Base-by-base conservation (phyloP, 305 asterid genomes). In the Plantago lanceolata region DNA sequence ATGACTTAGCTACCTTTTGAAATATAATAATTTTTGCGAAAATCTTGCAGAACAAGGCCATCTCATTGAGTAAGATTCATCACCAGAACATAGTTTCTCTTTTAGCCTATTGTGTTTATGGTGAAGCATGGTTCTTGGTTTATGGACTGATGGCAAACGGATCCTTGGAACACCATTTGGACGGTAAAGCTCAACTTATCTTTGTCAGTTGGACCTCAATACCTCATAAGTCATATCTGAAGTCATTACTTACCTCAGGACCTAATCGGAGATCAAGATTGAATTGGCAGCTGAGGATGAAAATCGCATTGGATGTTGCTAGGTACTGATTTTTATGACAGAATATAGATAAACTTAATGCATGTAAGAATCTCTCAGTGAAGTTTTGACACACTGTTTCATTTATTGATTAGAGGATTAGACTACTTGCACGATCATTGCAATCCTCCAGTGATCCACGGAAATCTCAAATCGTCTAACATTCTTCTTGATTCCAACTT, bases 221-320 rank as follows among this genome's bases (percentile, higher is more conserved):
- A 63, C n/a, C 33, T 43, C 15, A 13, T 19, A 51, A 35, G 21
- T 21, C 40, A 21, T 14, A 20, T 33, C 19, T 52, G n/a, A 8
- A 48, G 47, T 53, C 68, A 28, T 19, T 55, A 28, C 8, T 69
- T 63, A 40, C 68, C 8, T 55, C 73, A 91, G 98, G 89, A 58
- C 80, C 90, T 71, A 75, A 82, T 65, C 79, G 56, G 58, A 83
- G 85, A 78, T 77, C 83, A 49, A 75, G 72, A 59, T 74, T 92
- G 76, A 82, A 73, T 73, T 92, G 98, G 98, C 94, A 84, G 68
- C 59, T 86, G 59, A 81, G 98, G 43, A 89, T 92, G 96, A 88
- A 85, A 78, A 85, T 89, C 61, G 96, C 96, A 29, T 80, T 92
- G 62, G 98, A 92, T 78, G 79, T 92, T 57, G 98, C 96, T 44